Conservation (phyloP, 768 basidiomycete genomes). For the Kwoniella europaea region DNA sequence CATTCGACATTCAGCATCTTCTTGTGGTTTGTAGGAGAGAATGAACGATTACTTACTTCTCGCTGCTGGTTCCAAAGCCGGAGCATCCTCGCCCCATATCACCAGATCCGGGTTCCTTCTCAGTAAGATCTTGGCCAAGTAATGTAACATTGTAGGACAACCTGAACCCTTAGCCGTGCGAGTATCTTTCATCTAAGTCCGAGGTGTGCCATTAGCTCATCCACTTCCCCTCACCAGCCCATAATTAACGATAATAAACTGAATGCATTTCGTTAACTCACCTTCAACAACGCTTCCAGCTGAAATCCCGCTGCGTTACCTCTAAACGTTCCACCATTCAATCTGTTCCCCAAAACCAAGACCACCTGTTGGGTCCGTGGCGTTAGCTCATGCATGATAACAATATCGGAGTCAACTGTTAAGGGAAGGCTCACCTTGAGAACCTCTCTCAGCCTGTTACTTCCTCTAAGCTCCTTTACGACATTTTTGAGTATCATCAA, state of each 20-base stretch:
- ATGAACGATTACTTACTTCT: constrained; percentile 64
- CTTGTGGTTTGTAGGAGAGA: too few relatives aligned
- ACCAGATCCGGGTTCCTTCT: constrained; percentile 70
- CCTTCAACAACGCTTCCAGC: constrained; percentile 80
- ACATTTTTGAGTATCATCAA: constrained; percentile 74
- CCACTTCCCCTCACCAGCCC: too few relatives aligned
- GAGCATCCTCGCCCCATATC: constrained; percentile 78
- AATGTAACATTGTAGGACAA: constrained; percentile 90
- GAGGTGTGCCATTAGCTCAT: too few relatives aligned
- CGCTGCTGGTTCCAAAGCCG: constrained; percentile 80
- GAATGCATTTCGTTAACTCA: constrained; percentile 49
- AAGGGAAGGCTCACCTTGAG: constrained; percentile 65
- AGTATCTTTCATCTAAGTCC: constrained; percentile 74
- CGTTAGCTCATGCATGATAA: too few relatives aligned
- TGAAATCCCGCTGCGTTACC: constrained; percentile 85
- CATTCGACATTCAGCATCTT: background rate
- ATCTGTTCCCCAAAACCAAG: constrained; percentile 75
- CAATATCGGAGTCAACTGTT: too few relatives aligned
- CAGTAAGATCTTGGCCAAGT: constrained; percentile 75
- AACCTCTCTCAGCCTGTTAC: constrained; percentile 68
- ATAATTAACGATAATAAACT: background rate
- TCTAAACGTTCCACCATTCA: constrained; percentile 82
- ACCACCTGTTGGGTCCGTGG: constrained; percentile 63
- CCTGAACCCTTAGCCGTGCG: constrained; percentile 71
- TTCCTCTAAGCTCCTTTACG: constrained; percentile 67